Conservation (phyloP, 2,329 filamentous ascomycete species). For the Colletotrichum coccodes region DNA sequence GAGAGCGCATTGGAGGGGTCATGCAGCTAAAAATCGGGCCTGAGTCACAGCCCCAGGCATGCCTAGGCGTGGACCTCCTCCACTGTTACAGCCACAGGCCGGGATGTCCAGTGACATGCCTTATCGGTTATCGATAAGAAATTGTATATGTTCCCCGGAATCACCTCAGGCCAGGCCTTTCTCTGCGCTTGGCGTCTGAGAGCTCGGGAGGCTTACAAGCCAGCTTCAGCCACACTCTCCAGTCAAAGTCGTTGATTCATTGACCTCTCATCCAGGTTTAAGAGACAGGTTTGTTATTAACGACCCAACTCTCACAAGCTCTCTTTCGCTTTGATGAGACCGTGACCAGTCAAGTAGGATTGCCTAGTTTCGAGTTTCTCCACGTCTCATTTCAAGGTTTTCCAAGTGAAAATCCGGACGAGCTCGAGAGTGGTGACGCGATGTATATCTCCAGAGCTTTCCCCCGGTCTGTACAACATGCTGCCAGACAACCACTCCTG, state of each 20-base stretch:
- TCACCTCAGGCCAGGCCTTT: not conserved
- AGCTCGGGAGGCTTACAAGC: not conserved
- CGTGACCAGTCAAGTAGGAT: not conserved
- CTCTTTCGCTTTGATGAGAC: not conserved
- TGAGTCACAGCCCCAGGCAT: slow-evolving; percentile 9
- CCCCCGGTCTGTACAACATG: not conserved
- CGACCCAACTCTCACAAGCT: not conserved
- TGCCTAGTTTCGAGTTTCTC: not conserved
- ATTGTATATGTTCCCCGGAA: not conserved
- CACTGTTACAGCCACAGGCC: not conserved
- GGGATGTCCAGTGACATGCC: not conserved
- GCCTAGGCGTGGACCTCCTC: not conserved
- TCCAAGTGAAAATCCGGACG: not conserved
- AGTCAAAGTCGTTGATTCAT: not conserved
- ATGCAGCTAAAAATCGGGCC: slow-evolving; percentile 29
- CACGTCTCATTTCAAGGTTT: not conserved
- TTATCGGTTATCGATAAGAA: slow-evolving; percentile 9
- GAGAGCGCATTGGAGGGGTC: slow-evolving; percentile 25
- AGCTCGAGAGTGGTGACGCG: not conserved
- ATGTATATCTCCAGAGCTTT: slow-evolving; percentile 2
- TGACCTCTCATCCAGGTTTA: not conserved
- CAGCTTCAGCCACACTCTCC: slow-evolving; percentile 1
- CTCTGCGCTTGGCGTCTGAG: not conserved
- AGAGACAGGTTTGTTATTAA: not conserved
- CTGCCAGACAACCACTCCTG: not conserved